Evolutionary conservation across 2,329 filamentous ascomycete genomes (phyloP).

Genomic region (Paecilomyces niveus): DNA sequence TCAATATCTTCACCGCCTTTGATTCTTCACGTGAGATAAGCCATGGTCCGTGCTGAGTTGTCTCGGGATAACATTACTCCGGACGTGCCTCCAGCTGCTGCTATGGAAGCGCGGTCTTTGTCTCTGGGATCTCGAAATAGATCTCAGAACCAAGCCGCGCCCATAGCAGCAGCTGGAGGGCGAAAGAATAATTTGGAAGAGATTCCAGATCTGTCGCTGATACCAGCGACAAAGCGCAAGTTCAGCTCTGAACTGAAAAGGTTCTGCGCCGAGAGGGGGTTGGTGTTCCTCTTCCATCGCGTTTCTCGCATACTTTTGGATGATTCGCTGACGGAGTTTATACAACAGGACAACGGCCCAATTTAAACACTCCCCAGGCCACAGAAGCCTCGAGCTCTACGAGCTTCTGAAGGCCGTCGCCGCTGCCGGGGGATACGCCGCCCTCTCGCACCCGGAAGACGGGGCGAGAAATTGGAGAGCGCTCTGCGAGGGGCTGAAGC

Average conservation of each 20-base stretch:
- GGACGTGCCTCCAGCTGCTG: neutral
- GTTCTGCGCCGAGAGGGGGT: neutral
- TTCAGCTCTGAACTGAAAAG: neutral
- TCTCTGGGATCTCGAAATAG: neutral
- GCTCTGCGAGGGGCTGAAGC: neutral
- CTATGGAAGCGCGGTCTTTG: neutral
- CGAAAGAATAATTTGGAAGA: neutral
- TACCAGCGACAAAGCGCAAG: neutral
- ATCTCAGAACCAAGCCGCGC: neutral
- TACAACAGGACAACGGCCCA: neutral
- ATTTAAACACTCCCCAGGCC: neutral
- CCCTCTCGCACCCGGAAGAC: neutral
- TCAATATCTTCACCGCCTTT: too few relatives aligned
- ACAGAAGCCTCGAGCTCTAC: neutral
- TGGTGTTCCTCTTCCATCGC: neutral
- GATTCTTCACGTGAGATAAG: neutral
- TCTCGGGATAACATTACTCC: neutral
- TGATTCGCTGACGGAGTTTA: neutral
- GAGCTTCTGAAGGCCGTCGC: neutral
- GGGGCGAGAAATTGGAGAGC: neutral
- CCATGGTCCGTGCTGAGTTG: neutral
- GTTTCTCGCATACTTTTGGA: neutral
- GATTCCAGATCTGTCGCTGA: neutral
- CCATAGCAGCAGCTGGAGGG: neutral
- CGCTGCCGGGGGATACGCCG: neutral